Conservation (phyloP, 495 filamentous ascomycete genomes). For the Cryomyces antarcticus region DNA sequence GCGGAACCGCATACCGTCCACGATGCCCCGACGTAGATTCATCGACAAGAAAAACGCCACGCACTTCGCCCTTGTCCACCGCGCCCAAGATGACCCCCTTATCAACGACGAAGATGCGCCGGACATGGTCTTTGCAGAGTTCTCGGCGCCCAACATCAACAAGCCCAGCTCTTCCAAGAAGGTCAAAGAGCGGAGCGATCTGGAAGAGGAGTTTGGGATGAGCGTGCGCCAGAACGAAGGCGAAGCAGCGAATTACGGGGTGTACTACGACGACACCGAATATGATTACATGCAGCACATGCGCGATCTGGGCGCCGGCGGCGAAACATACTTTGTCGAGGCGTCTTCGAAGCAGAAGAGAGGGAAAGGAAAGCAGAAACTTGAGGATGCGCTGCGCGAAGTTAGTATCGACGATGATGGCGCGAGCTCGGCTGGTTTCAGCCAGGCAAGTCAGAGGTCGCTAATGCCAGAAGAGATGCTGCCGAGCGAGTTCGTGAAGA, state of each 20-base stretch:
- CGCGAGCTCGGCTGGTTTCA: constrained; percentile 26
- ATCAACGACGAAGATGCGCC: constrained; percentile 74
- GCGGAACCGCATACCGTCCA: constrained; percentile 6
- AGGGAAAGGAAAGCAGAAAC: constrained; percentile 42
- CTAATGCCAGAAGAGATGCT: constrained; percentile 48
- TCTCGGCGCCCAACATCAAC: constrained; percentile 5
- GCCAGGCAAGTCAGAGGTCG: constrained; percentile 12
- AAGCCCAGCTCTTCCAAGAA: constrained; percentile 27
- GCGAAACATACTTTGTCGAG: constrained; percentile 58
- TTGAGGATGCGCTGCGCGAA: constrained; percentile 66
- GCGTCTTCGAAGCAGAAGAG: constrained; percentile 35
- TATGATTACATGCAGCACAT: constrained; percentile 99
- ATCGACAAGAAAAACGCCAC: constrained; percentile 89
- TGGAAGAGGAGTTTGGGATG: constrained; percentile 56
- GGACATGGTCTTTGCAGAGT: constrained; percentile 52
- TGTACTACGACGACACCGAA: constrained; percentile 72
- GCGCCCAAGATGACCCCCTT: constrained; percentile 86
- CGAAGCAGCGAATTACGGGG: constrained; percentile 81
- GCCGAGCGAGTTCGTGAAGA: constrained; percentile 48
- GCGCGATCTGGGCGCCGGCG: constrained; percentile 50
- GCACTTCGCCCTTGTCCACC: constrained; percentile 84
- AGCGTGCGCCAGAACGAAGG: constrained; percentile 73
- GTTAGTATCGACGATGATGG: constrained; percentile 34
- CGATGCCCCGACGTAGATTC: constrained; percentile 73
- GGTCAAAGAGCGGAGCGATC: constrained; percentile 44